phyloP scores from a whole-genome alignment of 169 alveolate genomes.

The Plasmodium ovale region DNA sequence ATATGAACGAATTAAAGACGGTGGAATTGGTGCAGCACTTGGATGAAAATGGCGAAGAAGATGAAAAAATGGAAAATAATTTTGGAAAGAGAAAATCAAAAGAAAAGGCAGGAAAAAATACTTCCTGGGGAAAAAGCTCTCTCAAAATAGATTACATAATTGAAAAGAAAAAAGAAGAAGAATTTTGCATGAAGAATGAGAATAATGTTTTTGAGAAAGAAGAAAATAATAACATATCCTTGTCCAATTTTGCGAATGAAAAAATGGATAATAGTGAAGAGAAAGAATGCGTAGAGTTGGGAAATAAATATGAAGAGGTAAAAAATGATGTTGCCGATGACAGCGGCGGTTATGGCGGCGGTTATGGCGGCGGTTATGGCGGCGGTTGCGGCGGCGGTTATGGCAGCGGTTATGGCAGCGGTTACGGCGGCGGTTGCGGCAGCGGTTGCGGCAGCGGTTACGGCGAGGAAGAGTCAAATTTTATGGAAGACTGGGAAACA shows the following conservation, averaged over 20 bases:
- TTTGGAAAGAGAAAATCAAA: too few relatives aligned
- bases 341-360: too few relatives aligned
- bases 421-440: not conserved
- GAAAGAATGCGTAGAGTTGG: not conserved
- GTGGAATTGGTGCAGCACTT: not conserved
- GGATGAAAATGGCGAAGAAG: not conserved
- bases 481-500: conserved; percentile 61
- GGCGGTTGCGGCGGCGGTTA: too few relatives aligned
- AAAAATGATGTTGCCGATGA: not conserved
- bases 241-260: too few relatives aligned
- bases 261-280: not conserved
- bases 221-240: not conserved
- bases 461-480: conserved; percentile 32
- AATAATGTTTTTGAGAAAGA: not conserved
- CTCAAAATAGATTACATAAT: not conserved
- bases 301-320: not conserved
- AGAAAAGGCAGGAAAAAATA: too few relatives aligned
- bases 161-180: not conserved
- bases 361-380: not conserved
- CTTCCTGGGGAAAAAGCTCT: too few relatives aligned
- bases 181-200: not conserved
- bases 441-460: not conserved
- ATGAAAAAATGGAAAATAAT: not conserved
- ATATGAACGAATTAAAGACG: conserved; percentile 2
- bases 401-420: not conserved